phyloP scores from a whole-genome alignment of 768 basidiomycete species.

The Dendrothele bispora region DNA sequence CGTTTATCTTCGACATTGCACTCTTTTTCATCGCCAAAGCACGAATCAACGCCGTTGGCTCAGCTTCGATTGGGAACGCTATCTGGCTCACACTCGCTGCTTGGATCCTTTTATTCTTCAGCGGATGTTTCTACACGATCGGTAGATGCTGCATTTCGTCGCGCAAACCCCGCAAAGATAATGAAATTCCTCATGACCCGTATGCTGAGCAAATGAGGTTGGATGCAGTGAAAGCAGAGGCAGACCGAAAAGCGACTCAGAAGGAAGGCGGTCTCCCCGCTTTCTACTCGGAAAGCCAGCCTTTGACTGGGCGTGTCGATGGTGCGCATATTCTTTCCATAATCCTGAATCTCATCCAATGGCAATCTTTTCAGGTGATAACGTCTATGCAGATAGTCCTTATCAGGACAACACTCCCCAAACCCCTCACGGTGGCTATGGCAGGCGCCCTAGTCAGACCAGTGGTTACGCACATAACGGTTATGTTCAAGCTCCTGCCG shows the following conservation, averaged over 20 bases:
- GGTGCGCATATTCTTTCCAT: too few species aligned
- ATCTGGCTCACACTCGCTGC: slow-evolving; percentile 91
- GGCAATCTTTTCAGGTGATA: slow-evolving; percentile 52
- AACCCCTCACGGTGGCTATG: slow-evolving; percentile 27
- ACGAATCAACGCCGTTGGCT: slow-evolving; percentile 78
- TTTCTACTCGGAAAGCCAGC: slow-evolving; percentile 74
- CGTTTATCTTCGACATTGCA: slow-evolving; percentile 91
- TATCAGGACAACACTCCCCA: slow-evolving; percentile 26
- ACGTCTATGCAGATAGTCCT: slow-evolving; percentile 51
- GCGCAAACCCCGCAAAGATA: slow-evolving; percentile 38
- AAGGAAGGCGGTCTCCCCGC: slow-evolving; percentile 69
- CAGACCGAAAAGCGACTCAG: slow-evolving; percentile 75
- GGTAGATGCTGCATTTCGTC: slow-evolving; percentile 83
- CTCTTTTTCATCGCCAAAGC: slow-evolving; percentile 89
- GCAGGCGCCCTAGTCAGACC: slow-evolving; percentile 28
- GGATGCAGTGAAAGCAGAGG: slow-evolving; percentile 85
- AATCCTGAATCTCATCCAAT: too few species aligned
- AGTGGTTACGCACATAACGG: slow-evolving; percentile 46
- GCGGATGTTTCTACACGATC: slow-evolving; percentile 82
- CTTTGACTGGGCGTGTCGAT: slow-evolving; percentile 60
- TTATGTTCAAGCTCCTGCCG: slow-evolving; percentile 63
- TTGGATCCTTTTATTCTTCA: slow-evolving; percentile 85
- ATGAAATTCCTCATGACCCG: slow-evolving; percentile 28
- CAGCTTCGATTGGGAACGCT: slow-evolving; percentile 81
- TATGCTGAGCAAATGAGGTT: slow-evolving; percentile 72